Base-by-base conservation (phyloP, 768 basidiomycete species). In the Porphyrellus cyaneotinctus region DNA sequence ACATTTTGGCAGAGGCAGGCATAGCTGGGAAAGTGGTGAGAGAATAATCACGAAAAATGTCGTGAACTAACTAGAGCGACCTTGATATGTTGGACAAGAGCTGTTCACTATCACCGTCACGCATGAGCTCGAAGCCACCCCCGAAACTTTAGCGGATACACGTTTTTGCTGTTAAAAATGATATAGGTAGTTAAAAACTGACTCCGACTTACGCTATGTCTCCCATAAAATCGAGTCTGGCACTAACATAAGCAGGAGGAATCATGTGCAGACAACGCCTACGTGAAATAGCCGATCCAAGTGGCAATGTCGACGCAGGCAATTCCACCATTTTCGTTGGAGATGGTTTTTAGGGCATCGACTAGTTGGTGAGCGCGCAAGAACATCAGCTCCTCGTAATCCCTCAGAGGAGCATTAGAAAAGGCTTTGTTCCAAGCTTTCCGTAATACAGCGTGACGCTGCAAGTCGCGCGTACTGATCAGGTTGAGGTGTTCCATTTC, bases 51-150 rank as follows among this genome's bases (percentile, higher is more conserved):
- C 18, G 18, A 33, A 39, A 31, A 23, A 39, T 1, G 20, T 6
- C 18, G 15, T 36, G 26, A n/a, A 54, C 63, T 45, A 24, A 70
- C 73, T 60, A 58, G 46, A 72, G 53, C 12, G 64, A 65, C 23
- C 49, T 57, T 49, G 68, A 62, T 51, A 73, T 53, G 17, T 62
- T 58, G 20, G 58, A 37, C 62, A 68, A 65, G 22, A 73, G 49
- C 17, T 63, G 64, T 12, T 66, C 54, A n/a, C 44, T 55, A 50
- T 76, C 75, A 7, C 73, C 63, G 18, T 72, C 64, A 12, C 66
- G 66, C 65, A 73, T 64, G 47, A 72, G 64, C 41, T 74, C 71
- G 31, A 71, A 73, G 9, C 69, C 68, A 8, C 71, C 70, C 7
- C 70, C 71, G 39, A 75, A 75, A 31, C 73, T 76, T 48, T 15